phyloP scores from a whole-genome alignment of 495 filamentous ascomycete genomes.

The Annulohypoxylon bovei region DNA sequence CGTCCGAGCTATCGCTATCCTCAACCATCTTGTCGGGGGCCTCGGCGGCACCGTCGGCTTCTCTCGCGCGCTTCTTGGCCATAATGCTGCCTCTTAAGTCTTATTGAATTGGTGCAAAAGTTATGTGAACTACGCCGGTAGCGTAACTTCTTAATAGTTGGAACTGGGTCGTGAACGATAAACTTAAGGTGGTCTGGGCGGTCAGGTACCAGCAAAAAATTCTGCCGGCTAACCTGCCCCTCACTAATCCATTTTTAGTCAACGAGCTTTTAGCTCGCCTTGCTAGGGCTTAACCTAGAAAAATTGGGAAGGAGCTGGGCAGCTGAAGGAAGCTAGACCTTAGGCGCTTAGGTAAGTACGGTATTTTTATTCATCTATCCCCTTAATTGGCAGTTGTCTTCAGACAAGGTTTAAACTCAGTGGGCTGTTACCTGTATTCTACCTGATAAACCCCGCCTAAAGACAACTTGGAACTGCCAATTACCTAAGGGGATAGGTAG shows the following conservation, averaged over 20 bases:
- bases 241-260: constrained; percentile 42
- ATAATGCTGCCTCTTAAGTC: constrained; percentile 50
- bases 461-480: too few species aligned
- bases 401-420: too few species aligned
- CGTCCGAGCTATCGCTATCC: constrained; percentile 60
- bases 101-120: not conserved
- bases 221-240: constrained; percentile 44
- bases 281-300: not conserved
- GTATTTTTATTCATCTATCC: too few species aligned
- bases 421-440: too few species aligned
- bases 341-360: not conserved
- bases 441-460: too few species aligned
- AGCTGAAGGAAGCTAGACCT: not conserved
- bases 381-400: too few species aligned
- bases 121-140: not conserved
- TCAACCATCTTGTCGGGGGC: constrained; percentile 57
- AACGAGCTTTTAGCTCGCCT: constrained; percentile 19
- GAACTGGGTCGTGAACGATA: not conserved
- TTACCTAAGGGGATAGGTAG: too few species aligned
- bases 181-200: constrained; percentile 29
- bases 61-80: constrained; percentile 60
- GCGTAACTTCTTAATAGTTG: not conserved
- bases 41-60: constrained; percentile 55
- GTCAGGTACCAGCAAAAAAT: constrained; percentile 34
- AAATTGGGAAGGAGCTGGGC: not conserved